These are phyloP conservation scores for Pythium dissimile DNA, from an alignment of 352 stramenopile genomes.

Conservation along the genomic window DNA sequence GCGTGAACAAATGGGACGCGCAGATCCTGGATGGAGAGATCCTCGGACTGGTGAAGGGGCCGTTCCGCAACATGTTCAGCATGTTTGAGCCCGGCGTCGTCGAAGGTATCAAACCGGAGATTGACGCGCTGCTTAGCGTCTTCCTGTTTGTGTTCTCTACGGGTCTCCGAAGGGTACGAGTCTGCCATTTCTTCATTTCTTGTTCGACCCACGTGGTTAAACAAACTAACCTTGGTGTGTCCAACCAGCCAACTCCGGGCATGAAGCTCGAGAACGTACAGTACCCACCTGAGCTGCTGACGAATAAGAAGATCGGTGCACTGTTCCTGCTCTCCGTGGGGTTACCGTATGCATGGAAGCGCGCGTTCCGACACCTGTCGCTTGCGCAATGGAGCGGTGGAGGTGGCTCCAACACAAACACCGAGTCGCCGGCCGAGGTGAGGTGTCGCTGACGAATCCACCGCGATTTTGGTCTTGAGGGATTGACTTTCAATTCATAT, in stretches of 20 bases:
- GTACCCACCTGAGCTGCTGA: slow-evolving; percentile 48
- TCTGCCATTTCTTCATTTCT: no score
- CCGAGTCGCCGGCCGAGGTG: not conserved
- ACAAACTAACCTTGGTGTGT: not conserved
- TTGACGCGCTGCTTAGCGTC: slow-evolving; percentile 50
- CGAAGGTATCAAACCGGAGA: slow-evolving; percentile 68
- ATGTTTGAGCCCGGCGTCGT: slow-evolving; percentile 67
- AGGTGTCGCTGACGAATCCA: not conserved
- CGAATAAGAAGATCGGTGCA: slow-evolving; percentile 36
- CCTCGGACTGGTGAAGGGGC: slow-evolving; percentile 63
- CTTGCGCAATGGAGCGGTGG: slow-evolving; percentile 38
- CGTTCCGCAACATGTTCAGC: slow-evolving; percentile 77
- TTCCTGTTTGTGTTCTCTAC: slow-evolving; percentile 68
- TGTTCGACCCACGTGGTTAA: not conserved
- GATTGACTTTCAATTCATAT: not conserved
- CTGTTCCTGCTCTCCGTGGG: slow-evolving; percentile 74
- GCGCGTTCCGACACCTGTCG: slow-evolving; percentile 56
- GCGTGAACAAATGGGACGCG: slow-evolving; percentile 85
- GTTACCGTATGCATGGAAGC: slow-evolving; percentile 77
- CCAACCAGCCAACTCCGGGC: slow-evolving; percentile 59
- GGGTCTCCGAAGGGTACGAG: slow-evolving; percentile 50
- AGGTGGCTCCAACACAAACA: not conserved
- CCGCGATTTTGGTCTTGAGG: not conserved
- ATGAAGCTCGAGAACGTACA: slow-evolving; percentile 84
- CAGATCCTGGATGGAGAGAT: slow-evolving; percentile 81